Percentiles rank a stretch among this genome's conserved stretches.
Conservation (phyloP, 2,329 filamentous ascomycete species). For the Hypomyces rosellus region DNA sequence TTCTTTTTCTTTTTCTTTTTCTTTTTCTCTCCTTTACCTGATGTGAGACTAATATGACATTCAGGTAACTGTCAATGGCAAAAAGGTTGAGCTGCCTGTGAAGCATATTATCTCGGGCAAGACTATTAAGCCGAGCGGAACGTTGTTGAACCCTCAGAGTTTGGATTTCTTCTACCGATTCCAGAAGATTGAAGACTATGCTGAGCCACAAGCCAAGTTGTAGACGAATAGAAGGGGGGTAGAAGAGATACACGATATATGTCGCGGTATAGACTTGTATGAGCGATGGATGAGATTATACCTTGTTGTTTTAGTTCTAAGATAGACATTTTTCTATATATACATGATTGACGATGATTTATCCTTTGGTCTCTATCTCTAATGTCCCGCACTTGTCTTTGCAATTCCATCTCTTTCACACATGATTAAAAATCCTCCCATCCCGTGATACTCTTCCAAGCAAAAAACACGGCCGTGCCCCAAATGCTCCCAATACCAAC, state of each 20-base stretch:
- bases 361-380: too few species aligned
- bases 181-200: constrained; percentile 30
- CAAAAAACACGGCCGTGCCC: too few species aligned
- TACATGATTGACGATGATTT: too few species aligned
- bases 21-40: constrained; percentile 15
- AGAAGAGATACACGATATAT: not conserved
- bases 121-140: constrained; percentile 67
- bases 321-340: too few species aligned
- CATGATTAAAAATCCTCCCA: constrained; percentile 6
- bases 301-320: too few species aligned
- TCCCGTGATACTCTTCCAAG: too few species aligned
- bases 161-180: constrained; percentile 76
- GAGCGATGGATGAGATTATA: not conserved
- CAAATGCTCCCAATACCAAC: too few species aligned
- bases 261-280: not conserved
- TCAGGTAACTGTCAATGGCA: constrained; percentile 70
- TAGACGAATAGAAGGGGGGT: constrained; percentile 12
- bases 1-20: constrained; percentile 15
- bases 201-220: constrained; percentile 25
- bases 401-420: not conserved
- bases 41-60: constrained; percentile 23
- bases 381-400: too few species aligned
- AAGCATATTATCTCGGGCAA: constrained; percentile 78
- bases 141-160: constrained; percentile 68
- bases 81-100: constrained; percentile 79